phyloP scores from a whole-genome alignment of 2,329 filamentous ascomycete genomes.

The Cytospora piceae region DNA sequence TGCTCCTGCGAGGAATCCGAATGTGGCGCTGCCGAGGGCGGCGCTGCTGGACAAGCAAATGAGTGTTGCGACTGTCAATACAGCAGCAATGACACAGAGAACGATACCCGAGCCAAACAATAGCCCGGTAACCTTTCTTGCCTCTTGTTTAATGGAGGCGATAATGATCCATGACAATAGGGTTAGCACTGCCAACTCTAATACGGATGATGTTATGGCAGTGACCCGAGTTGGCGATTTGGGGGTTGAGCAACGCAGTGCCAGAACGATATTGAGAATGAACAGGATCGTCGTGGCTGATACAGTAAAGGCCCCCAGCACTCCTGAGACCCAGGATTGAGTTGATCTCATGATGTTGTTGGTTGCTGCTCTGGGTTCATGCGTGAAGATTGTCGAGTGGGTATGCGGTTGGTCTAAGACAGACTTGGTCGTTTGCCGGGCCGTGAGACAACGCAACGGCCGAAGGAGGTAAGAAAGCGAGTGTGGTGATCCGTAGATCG shows the following conservation, averaged over 20 bases:
- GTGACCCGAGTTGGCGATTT: slow-evolving; percentile 40
- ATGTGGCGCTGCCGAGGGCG: slow-evolving; percentile 40
- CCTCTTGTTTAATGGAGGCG: slow-evolving; percentile 34
- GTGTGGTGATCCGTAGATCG: slow-evolving; percentile 29
- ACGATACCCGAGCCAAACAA: slow-evolving; percentile 46
- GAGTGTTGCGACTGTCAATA: slow-evolving; percentile 49
- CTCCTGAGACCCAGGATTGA: slow-evolving; percentile 38
- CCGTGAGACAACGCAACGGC: slow-evolving; percentile 24
- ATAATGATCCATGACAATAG: slow-evolving; percentile 41
- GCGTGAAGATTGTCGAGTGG: slow-evolving; percentile 23
- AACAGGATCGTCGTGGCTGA: slow-evolving; percentile 46
- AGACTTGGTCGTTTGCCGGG: slow-evolving; percentile 15
- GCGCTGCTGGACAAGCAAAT: slow-evolving; percentile 44
- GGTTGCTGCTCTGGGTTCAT: slow-evolving; percentile 19
- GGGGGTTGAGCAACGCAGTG: slow-evolving; percentile 39
- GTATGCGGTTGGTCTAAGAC: slow-evolving; percentile 25
- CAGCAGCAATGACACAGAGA: slow-evolving; percentile 49
- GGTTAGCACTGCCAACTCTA: slow-evolving; percentile 45
- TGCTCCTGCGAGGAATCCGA: slow-evolving; percentile 48
- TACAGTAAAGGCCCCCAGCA: slow-evolving; percentile 43
- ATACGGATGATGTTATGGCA: slow-evolving; percentile 44
- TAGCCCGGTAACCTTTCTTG: slow-evolving; percentile 37
- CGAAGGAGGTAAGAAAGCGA: slow-evolving; percentile 9
- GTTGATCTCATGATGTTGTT: slow-evolving; percentile 23
- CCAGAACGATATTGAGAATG: slow-evolving; percentile 47